These are phyloP conservation scores for Schizosaccharomyces osmophilus DNA, from an alignment of 805 yeast species.

Conservation along the genomic window DNA sequence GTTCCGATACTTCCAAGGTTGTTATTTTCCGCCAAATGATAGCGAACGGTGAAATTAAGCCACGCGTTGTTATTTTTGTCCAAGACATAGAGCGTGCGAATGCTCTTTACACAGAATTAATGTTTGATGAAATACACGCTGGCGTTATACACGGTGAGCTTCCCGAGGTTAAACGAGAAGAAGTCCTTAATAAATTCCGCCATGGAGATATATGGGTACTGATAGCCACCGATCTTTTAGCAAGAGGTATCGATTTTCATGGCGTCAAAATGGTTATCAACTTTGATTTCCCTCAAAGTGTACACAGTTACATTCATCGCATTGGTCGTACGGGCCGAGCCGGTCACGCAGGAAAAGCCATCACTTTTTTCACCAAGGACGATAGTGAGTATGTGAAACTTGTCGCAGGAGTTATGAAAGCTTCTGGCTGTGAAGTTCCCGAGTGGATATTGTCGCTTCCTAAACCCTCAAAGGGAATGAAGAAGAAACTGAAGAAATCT, in stretches of 20 bases:
- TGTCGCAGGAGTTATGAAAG: constrained; percentile 82
- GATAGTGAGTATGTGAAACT: constrained; percentile 55
- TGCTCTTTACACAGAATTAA: constrained; percentile 74
- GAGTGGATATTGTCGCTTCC: constrained; percentile 61
- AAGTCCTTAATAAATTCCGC: constrained; percentile 59
- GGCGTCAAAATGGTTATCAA: constrained; percentile 86
- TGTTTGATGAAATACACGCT: constrained; percentile 77
- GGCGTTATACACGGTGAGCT: constrained; percentile 92
- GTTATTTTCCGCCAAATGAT: constrained; percentile 77
- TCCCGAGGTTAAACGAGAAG: constrained; percentile 67
- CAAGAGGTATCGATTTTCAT: constrained; percentile 92
- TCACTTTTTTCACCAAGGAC: constrained; percentile 81
- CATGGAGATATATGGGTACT: constrained; percentile 87
- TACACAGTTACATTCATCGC: constrained; percentile 90
- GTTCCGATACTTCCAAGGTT: constrained; percentile 86
- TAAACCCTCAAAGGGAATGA: constrained; percentile 38
- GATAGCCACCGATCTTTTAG: constrained; percentile 84
- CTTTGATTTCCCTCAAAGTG: constrained; percentile 83
- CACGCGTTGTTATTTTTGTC: constrained; percentile 77
- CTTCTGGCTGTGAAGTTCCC: constrained; percentile 46
- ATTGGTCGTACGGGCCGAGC: constrained; percentile 98
- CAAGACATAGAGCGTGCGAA: constrained; percentile 86
- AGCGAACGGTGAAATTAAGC: constrained; percentile 55
- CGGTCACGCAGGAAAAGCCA: constrained; percentile 63
- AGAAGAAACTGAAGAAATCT: constrained; percentile 32